A percentile compares a stretch with the other conserved stretches of the same genome.
Evolutionary conservation across 768 basidiomycete genomes (phyloP).

Genomic region (Hemileccinum rubropunctum): DNA sequence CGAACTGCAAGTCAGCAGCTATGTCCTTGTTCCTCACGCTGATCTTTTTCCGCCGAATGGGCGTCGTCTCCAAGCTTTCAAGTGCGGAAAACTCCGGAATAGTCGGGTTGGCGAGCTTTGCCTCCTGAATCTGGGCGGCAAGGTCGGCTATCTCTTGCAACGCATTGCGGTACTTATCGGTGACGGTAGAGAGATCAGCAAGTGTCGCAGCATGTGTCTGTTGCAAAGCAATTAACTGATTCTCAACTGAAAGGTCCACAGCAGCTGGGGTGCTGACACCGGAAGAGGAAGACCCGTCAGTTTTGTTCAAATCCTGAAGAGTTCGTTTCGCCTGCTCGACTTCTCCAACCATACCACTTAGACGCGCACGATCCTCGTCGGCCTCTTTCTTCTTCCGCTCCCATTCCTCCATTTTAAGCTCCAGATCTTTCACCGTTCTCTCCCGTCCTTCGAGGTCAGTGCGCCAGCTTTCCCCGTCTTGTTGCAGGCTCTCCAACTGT

Average conservation of each 20-base stretch:
- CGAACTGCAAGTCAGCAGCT: conserved; percentile 43
- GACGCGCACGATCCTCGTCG: conserved; percentile 59
- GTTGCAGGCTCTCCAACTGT: conserved; percentile 64
- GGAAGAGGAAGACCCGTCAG: conserved; percentile 31
- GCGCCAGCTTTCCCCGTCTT: conserved; percentile 80
- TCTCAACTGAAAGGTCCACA: conserved; percentile 44
- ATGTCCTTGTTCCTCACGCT: conserved; percentile 49
- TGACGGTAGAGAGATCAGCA: conserved; percentile 73
- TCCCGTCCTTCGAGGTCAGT: conserved; percentile 85
- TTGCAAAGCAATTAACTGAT: conserved; percentile 72
- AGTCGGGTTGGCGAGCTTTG: conserved; percentile 58
- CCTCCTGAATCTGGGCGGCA: conserved; percentile 85
- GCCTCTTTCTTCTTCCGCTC: conserved; percentile 68
- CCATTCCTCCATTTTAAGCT: conserved; percentile 77
- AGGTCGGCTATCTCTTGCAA: conserved; percentile 92
- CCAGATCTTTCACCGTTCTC: conserved; percentile 68
- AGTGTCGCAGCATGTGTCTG: conserved; percentile 80
- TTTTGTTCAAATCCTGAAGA: conserved; percentile 46
- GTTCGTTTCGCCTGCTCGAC: conserved; percentile 68
- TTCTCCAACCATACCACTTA: conserved; percentile 66
- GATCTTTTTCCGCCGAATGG: conserved; percentile 53
- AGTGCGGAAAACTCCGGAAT: conserved; percentile 39
- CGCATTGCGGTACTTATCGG: conserved; percentile 83
- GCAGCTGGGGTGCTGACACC: conserved; percentile 29
- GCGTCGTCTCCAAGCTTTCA: conserved; percentile 44